Evolutionary conservation across 345 rosid genomes (phyloP), one percentile per base, ranked within the genome.

Genomic region (Eucalyptus globulus): DNA sequence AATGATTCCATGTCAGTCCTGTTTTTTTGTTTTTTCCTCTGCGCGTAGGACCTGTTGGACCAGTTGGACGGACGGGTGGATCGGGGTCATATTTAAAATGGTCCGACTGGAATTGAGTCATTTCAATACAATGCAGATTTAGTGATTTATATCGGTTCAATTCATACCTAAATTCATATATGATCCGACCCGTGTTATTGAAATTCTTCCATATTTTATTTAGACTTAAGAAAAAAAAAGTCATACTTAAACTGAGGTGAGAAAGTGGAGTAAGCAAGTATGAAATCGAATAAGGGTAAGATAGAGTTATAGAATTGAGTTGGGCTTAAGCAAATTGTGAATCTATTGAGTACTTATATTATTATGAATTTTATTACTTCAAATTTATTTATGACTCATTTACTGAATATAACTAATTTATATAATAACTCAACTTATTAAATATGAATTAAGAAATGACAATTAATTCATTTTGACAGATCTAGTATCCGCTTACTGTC

Each of bases 141-240:
- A 27, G 4, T 60, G 7, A 60, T 13, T 1, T 8, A 12, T 60
- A 27, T 6, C 2, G 2, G 3, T 2, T 27, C 8, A 27, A 27
- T 27, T 8, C 31, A 0, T 12, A 60, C 8, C 4, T 29, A 6
- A 12, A 26, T 27, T 11, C 31, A 27, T 3, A 60, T 27, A 0
- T 12, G 0, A 60, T 60, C 0, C 1, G 15, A 13, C 8, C 8
- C 1, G 2, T 6, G 2, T 60, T 3, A 12, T 0, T 11, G 3
- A 58, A 58, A 26, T 26, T 2, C 65, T 58, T 26, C 6, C 14
- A 58, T 26, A 11, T 26, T 58, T 58, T 10, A 58, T 1, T 1
- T 3, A 5, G 2, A 58, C 26, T 10, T 11, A 24, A 0, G 29
- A 3, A 15, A 50, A 17, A 51, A 17, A 58, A 58, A 26, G 3